Evolutionary conservation across 2,329 filamentous ascomycete genomes (phyloP).

Genomic region (Exserohilum turcica): DNA sequence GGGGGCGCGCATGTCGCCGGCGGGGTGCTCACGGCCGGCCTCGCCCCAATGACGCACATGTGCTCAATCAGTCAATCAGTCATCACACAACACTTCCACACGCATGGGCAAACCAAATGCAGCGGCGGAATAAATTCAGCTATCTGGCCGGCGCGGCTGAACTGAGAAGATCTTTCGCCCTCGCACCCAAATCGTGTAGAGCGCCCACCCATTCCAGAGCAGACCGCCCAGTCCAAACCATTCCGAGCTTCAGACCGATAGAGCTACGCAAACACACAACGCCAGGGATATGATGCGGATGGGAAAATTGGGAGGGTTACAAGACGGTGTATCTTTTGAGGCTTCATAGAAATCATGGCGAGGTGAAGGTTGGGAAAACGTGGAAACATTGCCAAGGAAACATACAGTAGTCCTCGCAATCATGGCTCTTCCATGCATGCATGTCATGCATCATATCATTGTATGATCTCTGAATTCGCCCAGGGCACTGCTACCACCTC

Average conservation of each 20-base stretch:
- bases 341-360: constrained; percentile 45
- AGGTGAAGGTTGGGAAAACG: constrained; percentile 30
- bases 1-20: constrained; percentile 6
- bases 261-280: constrained; percentile 41
- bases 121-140: constrained; percentile 32
- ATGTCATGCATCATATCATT: constrained; percentile 34
- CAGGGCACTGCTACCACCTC: constrained; percentile 17
- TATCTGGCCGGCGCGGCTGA: constrained; percentile 29
- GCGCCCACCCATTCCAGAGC: constrained; percentile 19
- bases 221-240: constrained; percentile 30
- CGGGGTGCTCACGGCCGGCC: constrained; percentile 8
- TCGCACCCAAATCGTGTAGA: constrained; percentile 18
- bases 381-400: constrained; percentile 33
- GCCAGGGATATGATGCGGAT: constrained; percentile 51
- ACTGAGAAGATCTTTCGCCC: constrained; percentile 18
- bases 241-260: constrained; percentile 26
- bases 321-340: constrained; percentile 51
- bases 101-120: constrained; percentile 21
- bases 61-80: constrained; percentile 3
- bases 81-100: not conserved
- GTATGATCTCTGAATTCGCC: constrained; percentile 22
- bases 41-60: constrained; percentile 22
- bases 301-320: constrained; percentile 43
- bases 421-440: constrained; percentile 27
- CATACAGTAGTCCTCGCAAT: constrained; percentile 19